Evolutionary conservation across 2,329 filamentous ascomycete genomes (phyloP).

Genomic region (Stemphylium beticola): DNA sequence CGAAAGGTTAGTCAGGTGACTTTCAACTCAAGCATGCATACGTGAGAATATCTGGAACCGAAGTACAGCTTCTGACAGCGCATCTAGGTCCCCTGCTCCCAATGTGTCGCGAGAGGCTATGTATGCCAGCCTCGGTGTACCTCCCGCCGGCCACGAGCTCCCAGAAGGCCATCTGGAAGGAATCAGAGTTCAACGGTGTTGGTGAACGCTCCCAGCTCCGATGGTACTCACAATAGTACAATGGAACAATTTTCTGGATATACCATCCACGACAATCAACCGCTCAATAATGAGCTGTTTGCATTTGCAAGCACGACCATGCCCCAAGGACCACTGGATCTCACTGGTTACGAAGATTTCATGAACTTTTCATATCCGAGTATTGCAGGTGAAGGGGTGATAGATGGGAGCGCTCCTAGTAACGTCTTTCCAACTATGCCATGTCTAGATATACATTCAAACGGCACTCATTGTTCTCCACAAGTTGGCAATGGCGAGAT

Average conservation of each 20-base stretch:
- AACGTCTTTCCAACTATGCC: neutral
- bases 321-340: neutral
- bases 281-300: neutral
- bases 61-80: neutral
- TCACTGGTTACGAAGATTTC: slow-evolving; percentile 8
- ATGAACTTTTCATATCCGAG: slow-evolving; percentile 5
- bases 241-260: slow-evolving; percentile 8
- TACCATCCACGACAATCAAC: neutral
- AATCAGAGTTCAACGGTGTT: neutral
- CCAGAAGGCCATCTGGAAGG: slow-evolving; percentile 2
- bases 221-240: neutral
- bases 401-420: neutral
- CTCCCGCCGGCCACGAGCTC: slow-evolving; percentile 7
- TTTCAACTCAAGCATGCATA: neutral
- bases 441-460: slow-evolving; percentile 1
- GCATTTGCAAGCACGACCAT: neutral
- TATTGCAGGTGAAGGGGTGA: neutral
- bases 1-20: slow-evolving; percentile 4
- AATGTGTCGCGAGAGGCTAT: slow-evolving; percentile 10
- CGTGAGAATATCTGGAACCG: neutral
- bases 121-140: slow-evolving; percentile 9
- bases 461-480: neutral
- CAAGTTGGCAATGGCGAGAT: neutral
- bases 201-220: neutral
- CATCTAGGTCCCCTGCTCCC: slow-evolving; percentile 11